Base-by-base conservation (phyloP, 1,284 basidiomycete genomes). In the Golubevia sp. region DNA sequence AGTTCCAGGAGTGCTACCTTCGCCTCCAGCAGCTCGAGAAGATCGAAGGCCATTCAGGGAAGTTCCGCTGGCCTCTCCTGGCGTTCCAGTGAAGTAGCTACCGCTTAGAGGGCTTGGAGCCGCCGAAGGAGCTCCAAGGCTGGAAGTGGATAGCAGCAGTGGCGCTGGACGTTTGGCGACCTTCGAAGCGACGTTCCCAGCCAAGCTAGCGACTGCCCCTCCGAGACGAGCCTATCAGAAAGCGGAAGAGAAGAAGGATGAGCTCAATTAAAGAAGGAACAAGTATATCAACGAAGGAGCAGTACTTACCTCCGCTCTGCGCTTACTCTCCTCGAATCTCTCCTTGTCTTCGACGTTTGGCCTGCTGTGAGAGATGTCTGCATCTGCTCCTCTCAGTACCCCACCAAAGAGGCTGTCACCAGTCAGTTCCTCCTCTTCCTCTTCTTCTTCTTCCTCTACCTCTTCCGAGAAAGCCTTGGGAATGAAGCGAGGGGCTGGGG, bases 331-430 rank as follows among this genome's bases (percentile, higher is more conserved):
- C 68, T 95, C 91, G 79, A 93, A 98, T 50, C 88, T 86, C 57
- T 87, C 84, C 76, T 91, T 91, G 83, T 99, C 96, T 7, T 82
- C 77, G n/a, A 85, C 84, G 82, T 48, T 94, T 89, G 3, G 85
- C 82, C n/a, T 64, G 48, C 94, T 94, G 69, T 89, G 90, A 20
- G 87, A 85, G 26, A 88, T 91, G 80, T 94, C 92, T 26, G 93
- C 89, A 59, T 97, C 91, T 15, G 87, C 86, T 0, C 87, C 86
- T 18, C 84, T 85, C 58, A 98, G 86, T 7, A 60, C 95, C 86
- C 49, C 94, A 91, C 62, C 95, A 91, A 84, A 96, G 93, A 62
- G 94, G 86, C 59, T 85, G 64, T 73, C 85, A 72, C 70, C 73
- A 55, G 51, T 50, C 60, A 49, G 57, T 23, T 64, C 70, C 18